Base-by-base conservation (phyloP, 345 rosid genomes). In the Geranium brycei region DNA sequence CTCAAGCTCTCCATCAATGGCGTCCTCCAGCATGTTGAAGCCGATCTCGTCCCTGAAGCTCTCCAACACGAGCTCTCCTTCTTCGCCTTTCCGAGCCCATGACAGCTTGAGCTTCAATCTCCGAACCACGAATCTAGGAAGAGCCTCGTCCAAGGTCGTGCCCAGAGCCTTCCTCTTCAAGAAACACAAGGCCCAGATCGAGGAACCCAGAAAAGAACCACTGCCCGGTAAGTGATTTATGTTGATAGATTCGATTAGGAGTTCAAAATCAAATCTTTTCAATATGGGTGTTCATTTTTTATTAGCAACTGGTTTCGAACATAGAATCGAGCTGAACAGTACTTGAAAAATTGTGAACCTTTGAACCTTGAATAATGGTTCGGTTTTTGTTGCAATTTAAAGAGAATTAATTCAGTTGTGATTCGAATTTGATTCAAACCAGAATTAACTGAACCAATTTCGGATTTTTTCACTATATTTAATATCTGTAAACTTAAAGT, bases 161-260 rank as follows among this genome's bases (percentile, higher is more conserved):
- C 66, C 74, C 61, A 66, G 23, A n/a, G 71, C 77, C 31, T 66
- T 66, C 60, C 66, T 74, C 68, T 70, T 58, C 68, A 66, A 55
- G 60, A 74, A 74, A 64, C 51, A 68, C 14, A 69, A 51, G 62
- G 12, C 65, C 61, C 59, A 51, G 19, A 28, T 64, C 1, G 71
- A 59, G 16, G 23, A 68, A 18, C 51, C 73, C 18, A 63, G 19
- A 1, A 70, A 59, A n/a, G 23, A 68, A 18, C 51, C 73, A 30
- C 63, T 38, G 12, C 53, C 77, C 3, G 17, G 72, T 73, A 58
- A 51, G 69, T 35, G 23, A 40, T 17, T 17, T 4, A 17, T 19
- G 19, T 28, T 18, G 23, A 7, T 13, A 0, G 5, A 19, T 11
- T 35, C 17, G 18, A 64, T 58, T 17, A 13, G 19, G 18, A 0